Evolutionary conservation across 805 yeast species (phyloP).

Genomic region (Kazachstania africana): DNA sequence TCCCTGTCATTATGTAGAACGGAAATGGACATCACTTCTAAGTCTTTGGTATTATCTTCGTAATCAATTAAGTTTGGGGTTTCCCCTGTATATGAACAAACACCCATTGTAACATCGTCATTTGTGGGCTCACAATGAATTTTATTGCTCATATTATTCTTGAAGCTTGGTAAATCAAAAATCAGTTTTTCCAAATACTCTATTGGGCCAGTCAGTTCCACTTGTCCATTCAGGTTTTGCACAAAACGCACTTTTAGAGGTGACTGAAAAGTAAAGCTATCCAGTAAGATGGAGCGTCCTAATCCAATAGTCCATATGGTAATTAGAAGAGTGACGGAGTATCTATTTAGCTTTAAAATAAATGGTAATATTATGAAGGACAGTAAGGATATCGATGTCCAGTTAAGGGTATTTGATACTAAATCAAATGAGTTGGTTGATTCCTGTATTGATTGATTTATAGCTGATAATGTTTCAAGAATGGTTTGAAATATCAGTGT

Average conservation of each 20-base stretch:
- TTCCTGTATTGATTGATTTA: conserved; percentile 65
- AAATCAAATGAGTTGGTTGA: conserved; percentile 17
- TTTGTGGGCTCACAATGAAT: no score
- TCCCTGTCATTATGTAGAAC: conserved; percentile 39
- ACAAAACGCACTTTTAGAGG: conserved; percentile 68
- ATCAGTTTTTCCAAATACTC: conserved; percentile 32
- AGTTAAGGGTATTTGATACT: not conserved
- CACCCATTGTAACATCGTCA: conserved; percentile 34
- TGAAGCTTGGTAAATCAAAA: conserved; percentile 53
- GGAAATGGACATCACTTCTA: conserved; percentile 36
- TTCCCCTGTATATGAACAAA: conserved; percentile 40
- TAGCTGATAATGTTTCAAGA: conserved; percentile 30
- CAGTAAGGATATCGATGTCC: not conserved
- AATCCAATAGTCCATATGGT: not conserved
- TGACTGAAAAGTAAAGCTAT: conserved; percentile 7
- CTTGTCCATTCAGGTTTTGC: conserved; percentile 39
- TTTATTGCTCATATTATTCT: no score
- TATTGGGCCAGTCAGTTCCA: conserved; percentile 6
- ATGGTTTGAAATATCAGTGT: conserved; percentile 45
- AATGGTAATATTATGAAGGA: not conserved
- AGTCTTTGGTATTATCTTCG: conserved; percentile 20
- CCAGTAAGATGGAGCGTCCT: not conserved
- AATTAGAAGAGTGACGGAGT: not conserved
- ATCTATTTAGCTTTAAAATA: no score
- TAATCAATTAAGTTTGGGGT: conserved; percentile 34